Evolutionary conservation across 1,139 yeast genomes (phyloP), one percentile per base, ranked within the genome.

Genomic region (Petasospora fabianii): DNA sequence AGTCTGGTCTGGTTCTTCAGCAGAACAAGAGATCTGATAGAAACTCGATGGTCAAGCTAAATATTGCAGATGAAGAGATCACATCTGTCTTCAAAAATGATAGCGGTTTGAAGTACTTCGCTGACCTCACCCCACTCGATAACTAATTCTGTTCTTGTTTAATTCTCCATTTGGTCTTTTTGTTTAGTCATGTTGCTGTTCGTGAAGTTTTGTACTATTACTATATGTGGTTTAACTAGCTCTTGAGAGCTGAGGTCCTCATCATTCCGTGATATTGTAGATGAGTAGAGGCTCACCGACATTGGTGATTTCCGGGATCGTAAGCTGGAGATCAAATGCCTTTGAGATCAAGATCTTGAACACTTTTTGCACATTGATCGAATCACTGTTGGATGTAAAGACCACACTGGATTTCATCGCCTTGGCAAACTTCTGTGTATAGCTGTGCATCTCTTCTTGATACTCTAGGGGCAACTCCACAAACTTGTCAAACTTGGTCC

Each of bases 401-500:
- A 92, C 75, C 38, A 92, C 72, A 14, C 95, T 88, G 1, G 96
- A 86, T 54, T 80, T 81, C 97, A 92, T 90, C 31, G 95, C 96
- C 51, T 70, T 74, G 14, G 97, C 96, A 60, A 85, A 92, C 57
- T 82, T 78, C 62, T 84, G 79, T 7, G 96, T 95, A 57, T 84
- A 90, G 45, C 75, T 80, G 7, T 96, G 86, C 36, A 92, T 77
- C 56, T 86, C 95, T 43, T 78, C 75, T 60, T 92, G 97, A 54
- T 90, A 95, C 41, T 80, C 84, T 32, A 73, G 76, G 36, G 94
- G 78, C 58, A 86, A 65, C 53, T 84, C 92, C 26, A 86, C 79
- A 60, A 92, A 90, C 48, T 83, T 70, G 60, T 92, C 98, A 61
- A 85, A 92, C 59, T 92, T 92, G 1, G 99, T 92, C 5, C 99